phyloP scores from a whole-genome alignment of 345 rosid species.

The Brassica nigra region DNA sequence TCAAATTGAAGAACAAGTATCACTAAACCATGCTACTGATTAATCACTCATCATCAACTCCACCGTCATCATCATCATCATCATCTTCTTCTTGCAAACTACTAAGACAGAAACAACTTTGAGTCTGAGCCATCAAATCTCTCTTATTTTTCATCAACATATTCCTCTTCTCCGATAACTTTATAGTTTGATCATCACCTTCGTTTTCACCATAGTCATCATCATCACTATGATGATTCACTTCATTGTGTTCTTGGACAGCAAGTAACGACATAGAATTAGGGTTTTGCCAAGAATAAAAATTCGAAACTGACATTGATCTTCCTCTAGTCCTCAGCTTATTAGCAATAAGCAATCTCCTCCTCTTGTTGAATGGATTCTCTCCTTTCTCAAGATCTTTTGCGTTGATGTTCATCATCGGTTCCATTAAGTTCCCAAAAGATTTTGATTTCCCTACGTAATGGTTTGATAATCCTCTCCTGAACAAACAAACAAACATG shows the following conservation, averaged over 20 bases:
- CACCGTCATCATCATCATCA: neutral
- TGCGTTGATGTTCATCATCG: constrained; percentile 32
- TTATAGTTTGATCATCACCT: constrained; percentile 4
- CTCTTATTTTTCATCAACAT: constrained; percentile 28
- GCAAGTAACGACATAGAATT: constrained; percentile 75
- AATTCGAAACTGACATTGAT: constrained; percentile 38
- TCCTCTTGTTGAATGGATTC: constrained; percentile 77
- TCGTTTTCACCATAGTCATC: neutral
- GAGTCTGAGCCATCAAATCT: constrained; percentile 38
- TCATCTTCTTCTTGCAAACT: constrained; percentile 36
- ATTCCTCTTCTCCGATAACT: constrained; percentile 2
- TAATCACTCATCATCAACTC: constrained; percentile 22
- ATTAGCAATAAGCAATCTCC: constrained; percentile 60
- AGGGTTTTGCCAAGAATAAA: constrained; percentile 65
- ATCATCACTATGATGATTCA: neutral
- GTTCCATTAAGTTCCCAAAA: constrained; percentile 64
- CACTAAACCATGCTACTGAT: neutral
- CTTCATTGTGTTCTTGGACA: constrained; percentile 41
- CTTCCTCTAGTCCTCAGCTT: constrained; percentile 46
- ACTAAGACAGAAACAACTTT: constrained; percentile 41
- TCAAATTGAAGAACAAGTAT: constrained; percentile 1
- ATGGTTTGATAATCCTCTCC: constrained; percentile 89
- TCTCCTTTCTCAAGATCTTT: constrained; percentile 74
- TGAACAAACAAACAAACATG: constrained; percentile 27
- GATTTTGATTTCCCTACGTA: constrained; percentile 83